phyloP scores from a whole-genome alignment of 2,329 filamentous ascomycete species.

The Botryosphaeria dothidea region DNA sequence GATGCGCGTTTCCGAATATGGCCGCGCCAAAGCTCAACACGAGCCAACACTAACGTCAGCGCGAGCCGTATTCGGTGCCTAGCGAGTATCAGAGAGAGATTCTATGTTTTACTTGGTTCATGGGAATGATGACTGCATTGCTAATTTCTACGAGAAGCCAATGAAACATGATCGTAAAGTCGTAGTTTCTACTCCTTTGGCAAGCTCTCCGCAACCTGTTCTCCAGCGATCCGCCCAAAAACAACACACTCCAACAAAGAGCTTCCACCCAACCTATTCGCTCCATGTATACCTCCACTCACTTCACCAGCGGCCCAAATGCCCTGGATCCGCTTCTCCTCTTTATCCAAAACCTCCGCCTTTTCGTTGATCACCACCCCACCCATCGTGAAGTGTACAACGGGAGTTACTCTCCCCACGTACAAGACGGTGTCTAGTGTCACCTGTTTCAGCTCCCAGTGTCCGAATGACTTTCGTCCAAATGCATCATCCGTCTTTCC shows the following conservation, averaged over 20 bases:
- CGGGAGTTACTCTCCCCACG: slow-evolving; percentile 62
- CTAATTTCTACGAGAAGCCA: too few species aligned
- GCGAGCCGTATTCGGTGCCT: too few species aligned
- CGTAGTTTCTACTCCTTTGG: too few species aligned
- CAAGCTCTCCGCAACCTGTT: slow-evolving; percentile 19
- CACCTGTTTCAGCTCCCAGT: slow-evolving; percentile 55
- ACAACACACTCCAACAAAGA: slow-evolving; percentile 65
- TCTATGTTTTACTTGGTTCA: too few species aligned
- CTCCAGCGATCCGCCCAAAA: slow-evolving; percentile 61
- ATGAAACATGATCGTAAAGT: too few species aligned
- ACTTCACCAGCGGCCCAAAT: slow-evolving; percentile 66
- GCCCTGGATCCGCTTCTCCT: slow-evolving; percentile 51
- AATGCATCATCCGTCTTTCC: slow-evolving; percentile 46
- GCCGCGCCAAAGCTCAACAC: not conserved
- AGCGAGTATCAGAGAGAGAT: too few species aligned
- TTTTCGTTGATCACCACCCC: slow-evolving; percentile 59
- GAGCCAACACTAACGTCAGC: not conserved
- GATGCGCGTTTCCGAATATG: not conserved
- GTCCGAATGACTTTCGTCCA: slow-evolving; percentile 54
- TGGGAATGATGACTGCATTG: too few species aligned
- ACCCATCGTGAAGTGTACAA: slow-evolving; percentile 69
- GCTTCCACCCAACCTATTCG: slow-evolving; percentile 63
- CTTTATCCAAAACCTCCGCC: slow-evolving; percentile 51
- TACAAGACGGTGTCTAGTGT: slow-evolving; percentile 56
- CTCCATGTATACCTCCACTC: slow-evolving; percentile 64